Evolutionary conservation across 2,329 filamentous ascomycete species (phyloP).

Genomic region (Fusarium xylarioides): DNA sequence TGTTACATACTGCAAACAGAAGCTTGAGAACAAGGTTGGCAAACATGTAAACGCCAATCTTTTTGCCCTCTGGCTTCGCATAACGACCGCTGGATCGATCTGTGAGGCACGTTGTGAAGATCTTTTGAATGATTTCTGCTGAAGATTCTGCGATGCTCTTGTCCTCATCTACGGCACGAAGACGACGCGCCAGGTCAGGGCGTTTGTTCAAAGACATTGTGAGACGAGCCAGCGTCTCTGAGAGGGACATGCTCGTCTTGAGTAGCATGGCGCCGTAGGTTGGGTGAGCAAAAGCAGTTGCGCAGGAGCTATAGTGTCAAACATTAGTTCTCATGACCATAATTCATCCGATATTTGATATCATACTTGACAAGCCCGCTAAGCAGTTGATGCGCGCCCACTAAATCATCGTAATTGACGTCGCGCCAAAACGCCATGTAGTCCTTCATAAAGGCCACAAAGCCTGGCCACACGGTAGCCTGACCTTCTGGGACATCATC

Average conservation of each 20-base stretch:
- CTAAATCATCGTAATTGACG: slow-evolving; percentile 77
- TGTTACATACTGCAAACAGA: slow-evolving; percentile 74
- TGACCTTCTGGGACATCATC: slow-evolving; percentile 71
- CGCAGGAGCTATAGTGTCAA: slow-evolving; percentile 70
- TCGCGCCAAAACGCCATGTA: slow-evolving; percentile 86
- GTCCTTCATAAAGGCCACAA: slow-evolving; percentile 80
- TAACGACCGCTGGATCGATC: slow-evolving; percentile 76
- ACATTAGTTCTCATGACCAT: neutral
- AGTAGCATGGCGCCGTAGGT: slow-evolving; percentile 84
- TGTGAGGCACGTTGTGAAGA: slow-evolving; percentile 88
- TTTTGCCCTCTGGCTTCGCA: slow-evolving; percentile 81
- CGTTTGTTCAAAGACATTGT: slow-evolving; percentile 85
- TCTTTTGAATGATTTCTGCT: slow-evolving; percentile 88
- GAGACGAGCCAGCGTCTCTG: slow-evolving; percentile 80
- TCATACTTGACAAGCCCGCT: slow-evolving; percentile 78
- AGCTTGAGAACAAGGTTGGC: slow-evolving; percentile 91
- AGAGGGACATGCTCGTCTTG: slow-evolving; percentile 83
- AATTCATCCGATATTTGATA: neutral
- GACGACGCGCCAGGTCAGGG: slow-evolving; percentile 77
- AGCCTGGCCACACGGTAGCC: slow-evolving; percentile 76
- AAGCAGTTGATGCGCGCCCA: slow-evolving; percentile 78
- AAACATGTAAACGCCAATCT: slow-evolving; percentile 88
- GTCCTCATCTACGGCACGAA: slow-evolving; percentile 71
- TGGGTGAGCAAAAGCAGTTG: slow-evolving; percentile 81
- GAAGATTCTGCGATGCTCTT: slow-evolving; percentile 85